Conservation (phyloP, 306 rosid species). For the Prunus salicina region DNA sequence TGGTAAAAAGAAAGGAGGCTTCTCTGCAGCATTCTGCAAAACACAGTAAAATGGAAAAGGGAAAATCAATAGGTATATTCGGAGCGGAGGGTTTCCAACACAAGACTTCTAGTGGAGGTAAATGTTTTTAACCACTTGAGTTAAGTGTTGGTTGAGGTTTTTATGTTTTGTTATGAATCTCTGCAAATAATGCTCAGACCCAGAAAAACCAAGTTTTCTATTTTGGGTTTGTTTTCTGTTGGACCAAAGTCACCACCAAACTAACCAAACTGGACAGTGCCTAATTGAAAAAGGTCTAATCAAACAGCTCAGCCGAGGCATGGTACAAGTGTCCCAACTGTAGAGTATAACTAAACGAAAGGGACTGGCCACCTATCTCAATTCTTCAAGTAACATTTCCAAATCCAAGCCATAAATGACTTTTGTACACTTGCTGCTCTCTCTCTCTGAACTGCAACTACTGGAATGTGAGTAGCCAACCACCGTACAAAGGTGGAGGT, state of each 20-base stretch:
- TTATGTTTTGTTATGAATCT: neutral
- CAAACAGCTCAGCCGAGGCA: constrained; percentile 35
- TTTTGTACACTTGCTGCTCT: constrained; percentile 37
- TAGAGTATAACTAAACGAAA: constrained; percentile 65
- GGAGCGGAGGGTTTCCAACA: too few species aligned
- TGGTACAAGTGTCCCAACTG: constrained; percentile 35
- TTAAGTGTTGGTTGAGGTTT: too few species aligned
- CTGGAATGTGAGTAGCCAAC: constrained; percentile 38
- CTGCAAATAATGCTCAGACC: neutral
- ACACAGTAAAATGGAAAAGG: too few species aligned
- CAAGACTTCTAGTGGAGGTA: neutral
- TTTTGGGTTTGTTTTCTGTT: neutral
- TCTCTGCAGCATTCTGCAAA: constrained; percentile 86
- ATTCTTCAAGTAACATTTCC: constrained; percentile 47
- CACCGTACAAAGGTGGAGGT: too few species aligned
- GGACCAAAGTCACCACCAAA: neutral
- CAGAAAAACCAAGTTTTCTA: neutral
- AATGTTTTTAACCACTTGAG: too few species aligned
- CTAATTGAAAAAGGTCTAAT: constrained; percentile 26
- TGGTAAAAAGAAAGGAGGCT: constrained; percentile 78
- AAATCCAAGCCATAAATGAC: constrained; percentile 57
- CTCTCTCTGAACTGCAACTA: constrained; percentile 23
- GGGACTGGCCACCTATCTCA: constrained; percentile 61
- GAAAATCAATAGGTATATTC: too few species aligned
- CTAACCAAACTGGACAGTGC: neutral